These are phyloP conservation scores for Eragrostis curvula DNA, from an alignment of 176 grass and related monocot genomes.

Conservation along the genomic window DNA sequence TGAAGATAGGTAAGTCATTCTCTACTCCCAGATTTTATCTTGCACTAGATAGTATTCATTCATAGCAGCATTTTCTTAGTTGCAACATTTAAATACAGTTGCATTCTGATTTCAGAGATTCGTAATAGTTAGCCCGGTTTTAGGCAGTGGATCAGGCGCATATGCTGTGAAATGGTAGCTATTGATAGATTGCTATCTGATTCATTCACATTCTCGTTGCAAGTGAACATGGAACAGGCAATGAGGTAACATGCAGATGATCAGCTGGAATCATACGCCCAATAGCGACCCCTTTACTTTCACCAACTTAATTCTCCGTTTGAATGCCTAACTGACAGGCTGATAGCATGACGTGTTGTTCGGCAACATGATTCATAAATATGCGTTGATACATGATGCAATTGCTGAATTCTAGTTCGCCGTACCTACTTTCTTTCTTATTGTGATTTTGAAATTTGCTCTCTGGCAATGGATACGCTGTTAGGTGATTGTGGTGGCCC, in stretches of 20 bases:
- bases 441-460: background rate
- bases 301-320: background rate
- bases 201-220: background rate
- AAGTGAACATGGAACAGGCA: background rate
- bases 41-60: background rate
- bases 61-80: background rate
- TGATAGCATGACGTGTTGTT: slow-evolving; percentile 8
- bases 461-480: background rate
- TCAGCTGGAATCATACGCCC: background rate
- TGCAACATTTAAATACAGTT: background rate
- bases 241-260: background rate
- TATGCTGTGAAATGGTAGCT: background rate
- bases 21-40: background rate
- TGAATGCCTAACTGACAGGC: background rate
- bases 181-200: background rate
- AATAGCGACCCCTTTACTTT: background rate
- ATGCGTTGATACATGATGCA: background rate
- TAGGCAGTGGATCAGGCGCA: background rate
- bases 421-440: background rate
- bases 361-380: background rate
- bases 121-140: background rate
- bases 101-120: background rate
- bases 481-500: background rate
- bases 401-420: background rate
- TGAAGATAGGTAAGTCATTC: slow-evolving; percentile 54